phyloP scores from a whole-genome alignment of 371 early-diverging fungal species.

The Mucor plumbeus region DNA sequence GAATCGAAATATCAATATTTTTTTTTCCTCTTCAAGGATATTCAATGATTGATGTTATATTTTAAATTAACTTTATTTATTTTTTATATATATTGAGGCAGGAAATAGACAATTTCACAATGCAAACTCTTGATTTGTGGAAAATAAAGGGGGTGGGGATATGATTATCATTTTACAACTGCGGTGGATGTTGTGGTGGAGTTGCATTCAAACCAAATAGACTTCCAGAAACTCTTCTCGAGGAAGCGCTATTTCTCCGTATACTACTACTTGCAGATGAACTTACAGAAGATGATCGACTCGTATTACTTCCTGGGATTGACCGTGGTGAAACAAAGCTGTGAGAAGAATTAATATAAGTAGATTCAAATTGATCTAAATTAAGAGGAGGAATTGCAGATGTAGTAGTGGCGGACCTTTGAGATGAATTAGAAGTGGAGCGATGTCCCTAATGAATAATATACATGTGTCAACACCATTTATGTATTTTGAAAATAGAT shows the following conservation, averaged over 20 bases:
- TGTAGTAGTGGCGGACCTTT: slow-evolving; percentile 30
- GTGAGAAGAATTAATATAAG: slow-evolving; percentile 17
- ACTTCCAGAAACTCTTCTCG: slow-evolving; percentile 40
- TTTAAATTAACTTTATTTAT: too few relatives aligned
- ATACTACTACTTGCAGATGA: slow-evolving; percentile 16
- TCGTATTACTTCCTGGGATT: slow-evolving; percentile 11
- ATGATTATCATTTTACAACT: slow-evolving; percentile 4
- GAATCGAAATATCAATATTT: too few relatives aligned
- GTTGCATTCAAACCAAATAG: slow-evolving; percentile 44
- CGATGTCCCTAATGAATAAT: slow-evolving; percentile 31
- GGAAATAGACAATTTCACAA: too few relatives aligned
- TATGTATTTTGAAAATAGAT: background rate
- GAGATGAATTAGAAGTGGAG: slow-evolving; percentile 53
- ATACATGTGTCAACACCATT: background rate
- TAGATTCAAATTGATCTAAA: slow-evolving; percentile 26
- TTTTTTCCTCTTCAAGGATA: too few relatives aligned
- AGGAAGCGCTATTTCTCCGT: slow-evolving; percentile 18
- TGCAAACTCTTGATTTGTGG: too few relatives aligned
- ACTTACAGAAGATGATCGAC: slow-evolving; percentile 13
- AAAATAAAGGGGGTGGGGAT: too few relatives aligned
- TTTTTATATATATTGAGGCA: too few relatives aligned
- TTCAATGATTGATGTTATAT: too few relatives aligned
- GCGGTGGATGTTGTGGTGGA: slow-evolving; percentile 37
- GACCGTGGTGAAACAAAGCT: slow-evolving; percentile 16
- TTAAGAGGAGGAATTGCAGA: slow-evolving; percentile 35